Conservation (phyloP, 164 flowering plant species). For the Protea cynaroides region DNA sequence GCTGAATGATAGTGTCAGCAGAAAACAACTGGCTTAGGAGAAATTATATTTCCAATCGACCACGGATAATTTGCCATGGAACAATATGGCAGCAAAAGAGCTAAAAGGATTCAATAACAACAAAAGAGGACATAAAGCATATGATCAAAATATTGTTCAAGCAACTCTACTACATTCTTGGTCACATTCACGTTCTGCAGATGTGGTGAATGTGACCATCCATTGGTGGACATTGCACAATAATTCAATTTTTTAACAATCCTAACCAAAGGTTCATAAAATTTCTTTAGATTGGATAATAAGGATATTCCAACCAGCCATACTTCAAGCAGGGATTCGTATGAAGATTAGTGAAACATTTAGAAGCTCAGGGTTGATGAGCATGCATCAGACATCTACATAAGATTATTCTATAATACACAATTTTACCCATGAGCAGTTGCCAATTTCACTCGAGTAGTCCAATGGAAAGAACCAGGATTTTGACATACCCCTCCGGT, state of each 20-base stretch:
- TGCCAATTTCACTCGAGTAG: background rate
- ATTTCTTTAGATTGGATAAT: background rate
- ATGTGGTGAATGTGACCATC: no score
- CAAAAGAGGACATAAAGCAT: background rate
- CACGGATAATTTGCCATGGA: background rate
- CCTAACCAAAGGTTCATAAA: background rate
- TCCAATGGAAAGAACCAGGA: background rate
- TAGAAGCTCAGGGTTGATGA: background rate
- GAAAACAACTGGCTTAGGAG: no score
- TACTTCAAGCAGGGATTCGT: background rate
- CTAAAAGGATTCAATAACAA: background rate
- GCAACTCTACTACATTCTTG: no score
- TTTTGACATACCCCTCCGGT: slow-evolving; percentile 31
- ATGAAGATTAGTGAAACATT: background rate
- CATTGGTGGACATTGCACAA: no score
- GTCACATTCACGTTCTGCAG: no score
- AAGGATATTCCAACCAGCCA: background rate
- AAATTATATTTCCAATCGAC: no score
- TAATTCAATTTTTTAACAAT: no score
- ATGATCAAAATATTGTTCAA: background rate
- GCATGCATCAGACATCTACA: no score
- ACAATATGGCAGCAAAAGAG: background rate
- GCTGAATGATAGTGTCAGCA: no score
- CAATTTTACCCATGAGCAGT: background rate
- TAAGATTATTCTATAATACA: background rate